phyloP scores from a whole-genome alignment of 2,329 filamentous ascomycete genomes.

The Corinectria fuckeliana region DNA sequence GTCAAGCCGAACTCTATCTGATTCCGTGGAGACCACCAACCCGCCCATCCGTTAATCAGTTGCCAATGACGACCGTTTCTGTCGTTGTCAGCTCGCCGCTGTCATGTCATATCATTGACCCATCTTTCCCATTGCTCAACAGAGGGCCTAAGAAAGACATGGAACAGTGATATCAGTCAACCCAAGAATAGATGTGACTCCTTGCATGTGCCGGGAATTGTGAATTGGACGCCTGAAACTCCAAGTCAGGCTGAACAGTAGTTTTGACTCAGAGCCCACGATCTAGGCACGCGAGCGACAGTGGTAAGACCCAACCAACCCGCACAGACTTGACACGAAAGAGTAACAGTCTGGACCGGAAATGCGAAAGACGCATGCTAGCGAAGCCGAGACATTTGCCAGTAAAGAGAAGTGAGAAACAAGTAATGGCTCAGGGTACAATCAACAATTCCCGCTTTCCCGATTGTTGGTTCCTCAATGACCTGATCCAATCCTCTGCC shows the following conservation, averaged over 20 bases:
- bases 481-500: constrained; percentile 14
- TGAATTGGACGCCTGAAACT: background rate
- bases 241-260: background rate
- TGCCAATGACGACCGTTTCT: background rate
- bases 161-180: constrained; percentile 10
- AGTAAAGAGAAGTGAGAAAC: background rate
- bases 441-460: constrained; percentile 27
- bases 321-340: background rate
- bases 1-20: constrained; percentile 18
- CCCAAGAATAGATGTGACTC: background rate
- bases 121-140: background rate
- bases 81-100: background rate
- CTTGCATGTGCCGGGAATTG: background rate
- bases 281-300: constrained; percentile 29
- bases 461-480: constrained; percentile 23
- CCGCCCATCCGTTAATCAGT: background rate
- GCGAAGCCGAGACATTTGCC: background rate
- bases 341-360: background rate
- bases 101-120: background rate
- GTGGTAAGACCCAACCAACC: background rate
- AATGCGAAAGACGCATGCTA: background rate
- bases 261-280: constrained; percentile 7
- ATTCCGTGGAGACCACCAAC: constrained; percentile 14
- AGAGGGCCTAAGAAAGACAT: constrained; percentile 8
- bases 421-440: background rate